Evolutionary conservation across 2,329 filamentous ascomycete species (phyloP).

Genomic region (Aureobasidium leucospermi): DNA sequence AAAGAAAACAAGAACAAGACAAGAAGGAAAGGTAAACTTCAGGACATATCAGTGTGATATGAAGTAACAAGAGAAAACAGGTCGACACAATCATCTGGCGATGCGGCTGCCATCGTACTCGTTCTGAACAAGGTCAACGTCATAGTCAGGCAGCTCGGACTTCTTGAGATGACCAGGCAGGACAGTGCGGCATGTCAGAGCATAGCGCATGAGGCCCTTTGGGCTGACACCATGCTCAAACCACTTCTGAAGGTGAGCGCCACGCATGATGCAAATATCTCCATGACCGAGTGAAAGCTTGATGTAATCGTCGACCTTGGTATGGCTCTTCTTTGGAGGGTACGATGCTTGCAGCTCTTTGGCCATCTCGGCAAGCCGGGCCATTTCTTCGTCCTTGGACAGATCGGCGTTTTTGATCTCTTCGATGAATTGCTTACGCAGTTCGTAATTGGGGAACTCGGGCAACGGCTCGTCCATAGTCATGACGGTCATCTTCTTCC

Average conservation of each 20-base stretch:
- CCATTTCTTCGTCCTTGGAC: slow-evolving; percentile 17
- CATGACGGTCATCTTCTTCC: slow-evolving; percentile 19
- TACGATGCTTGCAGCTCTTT: slow-evolving; percentile 29
- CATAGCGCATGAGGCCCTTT: slow-evolving; percentile 46
- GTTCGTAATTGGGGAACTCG: slow-evolving; percentile 27
- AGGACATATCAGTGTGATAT: background rate
- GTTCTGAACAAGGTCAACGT: slow-evolving; percentile 28
- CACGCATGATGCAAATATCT: slow-evolving; percentile 59
- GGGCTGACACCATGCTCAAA: slow-evolving; percentile 54
- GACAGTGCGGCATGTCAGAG: slow-evolving; percentile 50
- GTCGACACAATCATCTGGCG: background rate
- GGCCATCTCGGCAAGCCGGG: slow-evolving; percentile 27
- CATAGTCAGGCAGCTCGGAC: slow-evolving; percentile 32
- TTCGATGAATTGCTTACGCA: slow-evolving; percentile 27
- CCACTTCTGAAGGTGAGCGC: slow-evolving; percentile 49
- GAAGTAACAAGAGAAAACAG: background rate
- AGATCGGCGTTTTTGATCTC: slow-evolving; percentile 21
- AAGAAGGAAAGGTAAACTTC: background rate
- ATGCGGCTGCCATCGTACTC: slow-evolving; percentile 29
- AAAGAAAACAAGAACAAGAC: background rate
- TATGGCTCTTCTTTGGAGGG: slow-evolving; percentile 20
- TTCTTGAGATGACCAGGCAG: slow-evolving; percentile 36
- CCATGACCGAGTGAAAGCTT: slow-evolving; percentile 51
- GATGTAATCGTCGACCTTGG: slow-evolving; percentile 26
- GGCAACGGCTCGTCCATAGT: slow-evolving; percentile 17